Conservation (phyloP, 306 rosid genomes). For the Lathyrus oleraceus region DNA sequence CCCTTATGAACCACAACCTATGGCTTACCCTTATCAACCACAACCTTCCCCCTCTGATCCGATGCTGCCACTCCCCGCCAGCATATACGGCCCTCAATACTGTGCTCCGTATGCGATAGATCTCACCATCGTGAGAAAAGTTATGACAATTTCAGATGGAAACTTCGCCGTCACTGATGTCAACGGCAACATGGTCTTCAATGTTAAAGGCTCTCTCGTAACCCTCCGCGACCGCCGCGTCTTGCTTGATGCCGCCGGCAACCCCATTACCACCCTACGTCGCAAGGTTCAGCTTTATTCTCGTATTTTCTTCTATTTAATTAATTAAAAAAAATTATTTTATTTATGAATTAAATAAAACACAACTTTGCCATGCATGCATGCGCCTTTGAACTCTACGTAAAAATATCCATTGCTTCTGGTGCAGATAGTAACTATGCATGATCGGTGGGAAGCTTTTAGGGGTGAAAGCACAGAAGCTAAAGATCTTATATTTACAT, state of each 20-base stretch:
- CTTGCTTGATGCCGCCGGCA: conserved; percentile 46
- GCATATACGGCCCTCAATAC: conserved; percentile 44
- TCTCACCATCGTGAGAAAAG: conserved; percentile 46
- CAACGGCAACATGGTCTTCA: conserved; percentile 49
- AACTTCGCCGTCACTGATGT: conserved; percentile 50
- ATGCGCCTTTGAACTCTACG: no score
- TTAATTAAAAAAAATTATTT: no score
- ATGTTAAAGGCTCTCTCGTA: conserved; percentile 42
- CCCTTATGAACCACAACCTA: background rate
- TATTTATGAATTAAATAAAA: no score
- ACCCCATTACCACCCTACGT: conserved; percentile 43
- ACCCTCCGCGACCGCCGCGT: conserved; percentile 40
- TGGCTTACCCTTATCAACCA: conserved; percentile 20
- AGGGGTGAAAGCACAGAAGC: conserved; percentile 50
- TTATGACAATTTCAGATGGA: conserved; percentile 33
- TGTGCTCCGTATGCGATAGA: conserved; percentile 45
- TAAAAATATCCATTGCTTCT: background rate
- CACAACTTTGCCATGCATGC: no score
- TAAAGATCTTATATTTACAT: conserved; percentile 42
- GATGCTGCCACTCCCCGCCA: conserved; percentile 1
- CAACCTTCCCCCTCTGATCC: conserved; percentile 19
- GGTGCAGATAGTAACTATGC: conserved; percentile 38
- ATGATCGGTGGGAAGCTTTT: conserved; percentile 55
- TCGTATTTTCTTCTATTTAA: no score
- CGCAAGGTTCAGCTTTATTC: conserved; percentile 36